Percentiles rank a stretch among this genome's conserved stretches.
phyloP scores from a whole-genome alignment of 2,329 filamentous ascomycete species.

The Hymenoscyphus scutula region DNA sequence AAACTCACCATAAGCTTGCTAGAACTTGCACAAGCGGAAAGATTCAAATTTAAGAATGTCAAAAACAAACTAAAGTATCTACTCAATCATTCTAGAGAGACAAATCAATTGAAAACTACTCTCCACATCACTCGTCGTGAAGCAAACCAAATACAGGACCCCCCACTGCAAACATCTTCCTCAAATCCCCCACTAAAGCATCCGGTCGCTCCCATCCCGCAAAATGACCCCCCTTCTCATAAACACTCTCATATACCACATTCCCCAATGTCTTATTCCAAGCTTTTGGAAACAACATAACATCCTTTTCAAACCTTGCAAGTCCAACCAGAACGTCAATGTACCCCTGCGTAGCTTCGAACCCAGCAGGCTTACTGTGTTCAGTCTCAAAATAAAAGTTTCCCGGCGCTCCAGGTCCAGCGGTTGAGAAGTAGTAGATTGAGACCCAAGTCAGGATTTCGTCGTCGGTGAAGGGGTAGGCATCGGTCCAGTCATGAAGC shows the following conservation, averaged over 20 bases:
- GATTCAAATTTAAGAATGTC: too few species aligned
- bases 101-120: too few species aligned
- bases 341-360: constrained; percentile 11
- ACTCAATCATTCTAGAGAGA: too few species aligned
- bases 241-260: constrained; percentile 51
- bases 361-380: constrained; percentile 45
- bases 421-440: not conserved
- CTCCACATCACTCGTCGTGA: not conserved
- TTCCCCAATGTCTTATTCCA: constrained; percentile 58
- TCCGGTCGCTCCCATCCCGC: constrained; percentile 57
- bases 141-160: constrained; percentile 27
- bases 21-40: too few species aligned
- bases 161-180: constrained; percentile 53
- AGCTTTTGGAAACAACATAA: constrained; percentile 45
- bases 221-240: constrained; percentile 47
- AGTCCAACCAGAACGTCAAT: constrained; percentile 48
- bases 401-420: not conserved
- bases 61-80: too few species aligned
- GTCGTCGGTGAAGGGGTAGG: constrained; percentile 66
- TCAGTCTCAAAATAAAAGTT: not conserved
- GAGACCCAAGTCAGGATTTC: not conserved
- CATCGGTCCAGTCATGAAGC: constrained; percentile 70
- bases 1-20: too few species aligned
- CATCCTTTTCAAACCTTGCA: constrained; percentile 55
- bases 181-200: constrained; percentile 49